Evolutionary conservation across 148 eudicot genomes (phyloP).

Genomic region (Silene latifolia): DNA sequence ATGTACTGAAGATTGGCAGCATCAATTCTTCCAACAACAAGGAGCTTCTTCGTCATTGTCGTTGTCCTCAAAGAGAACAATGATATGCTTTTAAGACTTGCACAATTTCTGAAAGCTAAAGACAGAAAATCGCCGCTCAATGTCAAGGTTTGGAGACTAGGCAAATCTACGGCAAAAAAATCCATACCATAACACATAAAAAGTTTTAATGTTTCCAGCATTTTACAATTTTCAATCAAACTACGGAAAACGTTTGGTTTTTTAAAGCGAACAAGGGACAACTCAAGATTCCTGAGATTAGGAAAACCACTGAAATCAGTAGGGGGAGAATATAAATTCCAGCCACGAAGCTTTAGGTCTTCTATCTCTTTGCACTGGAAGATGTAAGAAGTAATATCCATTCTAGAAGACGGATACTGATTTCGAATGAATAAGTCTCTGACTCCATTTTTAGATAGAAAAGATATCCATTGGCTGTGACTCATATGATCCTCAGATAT

Average conservation of each 20-base stretch:
- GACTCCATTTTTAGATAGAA: slow-evolving; percentile 6
- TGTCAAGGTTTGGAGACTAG: neutral
- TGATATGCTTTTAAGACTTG: neutral
- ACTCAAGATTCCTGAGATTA: neutral
- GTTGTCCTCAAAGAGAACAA: no score
- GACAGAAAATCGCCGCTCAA: neutral
- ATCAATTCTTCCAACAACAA: neutral
- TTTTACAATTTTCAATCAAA: slow-evolving; percentile 2
- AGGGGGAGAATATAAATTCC: neutral
- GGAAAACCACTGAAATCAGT: slow-evolving; percentile 11
- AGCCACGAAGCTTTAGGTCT: neutral
- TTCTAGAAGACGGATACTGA: no score
- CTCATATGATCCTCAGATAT: no score
- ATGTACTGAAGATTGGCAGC: neutral
- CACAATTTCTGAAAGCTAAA: neutral
- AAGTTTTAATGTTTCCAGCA: neutral
- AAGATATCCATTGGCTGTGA: slow-evolving; percentile 7
- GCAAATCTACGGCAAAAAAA: neutral
- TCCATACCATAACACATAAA: neutral
- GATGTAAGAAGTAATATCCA: neutral
- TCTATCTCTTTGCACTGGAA: neutral
- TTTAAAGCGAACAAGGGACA: neutral
- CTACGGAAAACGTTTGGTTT: neutral
- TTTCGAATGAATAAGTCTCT: no score
- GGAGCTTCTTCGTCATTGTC: no score